Percentiles rank a stretch among this genome's conserved stretches.
These are phyloP conservation scores for Colletotrichum karsti DNA, from an alignment of 2,329 filamentous ascomycete genomes.

Conservation along the genomic window DNA sequence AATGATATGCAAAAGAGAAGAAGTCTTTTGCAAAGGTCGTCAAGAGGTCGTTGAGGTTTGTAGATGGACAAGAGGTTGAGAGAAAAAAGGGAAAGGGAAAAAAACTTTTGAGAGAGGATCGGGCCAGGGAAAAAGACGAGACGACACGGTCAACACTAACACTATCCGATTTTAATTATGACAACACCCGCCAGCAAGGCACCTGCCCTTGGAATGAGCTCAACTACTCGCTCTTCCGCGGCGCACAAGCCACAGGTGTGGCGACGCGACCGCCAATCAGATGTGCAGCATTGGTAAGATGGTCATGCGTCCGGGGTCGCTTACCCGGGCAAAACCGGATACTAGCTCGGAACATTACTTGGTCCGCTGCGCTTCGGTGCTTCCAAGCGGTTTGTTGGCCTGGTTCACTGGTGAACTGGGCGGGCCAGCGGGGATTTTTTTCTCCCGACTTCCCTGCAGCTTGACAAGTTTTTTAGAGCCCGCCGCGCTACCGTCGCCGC, in stretches of 20 bases:
- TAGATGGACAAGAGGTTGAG: not conserved
- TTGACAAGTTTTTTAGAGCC: not conserved
- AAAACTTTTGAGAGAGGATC: constrained; percentile 33
- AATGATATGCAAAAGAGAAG: constrained; percentile 28
- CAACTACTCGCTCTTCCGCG: constrained; percentile 25
- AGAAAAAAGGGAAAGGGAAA: constrained; percentile 15
- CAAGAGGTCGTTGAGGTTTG: constrained; percentile 19
- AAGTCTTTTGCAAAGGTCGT: constrained; percentile 31
- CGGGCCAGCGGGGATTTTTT: constrained; percentile 4
- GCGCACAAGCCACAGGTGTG: constrained; percentile 43
- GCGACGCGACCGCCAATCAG: constrained; percentile 46
- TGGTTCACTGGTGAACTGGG: not conserved
- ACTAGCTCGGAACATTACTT: constrained; percentile 21
- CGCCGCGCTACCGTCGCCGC: no score
- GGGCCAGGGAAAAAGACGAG: constrained; percentile 36
- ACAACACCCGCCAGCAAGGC: constrained; percentile 40
- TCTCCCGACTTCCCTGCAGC: not conserved
- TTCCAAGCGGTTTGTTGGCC: constrained; percentile 1
- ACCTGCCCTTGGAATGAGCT: constrained; percentile 37
- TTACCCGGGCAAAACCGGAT: constrained; percentile 30
- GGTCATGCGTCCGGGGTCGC: constrained; percentile 10
- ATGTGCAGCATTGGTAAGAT: constrained; percentile 26
- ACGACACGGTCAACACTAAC: constrained; percentile 30
- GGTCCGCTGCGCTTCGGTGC: constrained; percentile 21
- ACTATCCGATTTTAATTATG: constrained; percentile 49